Conservation (phyloP, 2,329 filamentous ascomycete genomes). For the Diplocarpon rosae region DNA sequence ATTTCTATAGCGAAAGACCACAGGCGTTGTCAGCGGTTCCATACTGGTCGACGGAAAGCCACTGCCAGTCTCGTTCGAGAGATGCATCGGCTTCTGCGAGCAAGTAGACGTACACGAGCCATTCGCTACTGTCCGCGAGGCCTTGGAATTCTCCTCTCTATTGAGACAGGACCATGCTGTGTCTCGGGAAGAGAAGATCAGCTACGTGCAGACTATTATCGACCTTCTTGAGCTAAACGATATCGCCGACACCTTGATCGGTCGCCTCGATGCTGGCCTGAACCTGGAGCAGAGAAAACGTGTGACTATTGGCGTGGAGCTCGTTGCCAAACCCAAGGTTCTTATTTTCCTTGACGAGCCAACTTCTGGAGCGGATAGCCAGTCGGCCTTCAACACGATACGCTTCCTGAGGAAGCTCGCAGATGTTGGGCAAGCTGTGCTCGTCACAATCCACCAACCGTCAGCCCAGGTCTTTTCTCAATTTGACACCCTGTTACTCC, state of each 20-base stretch:
- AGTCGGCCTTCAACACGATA: slow-evolving; percentile 53
- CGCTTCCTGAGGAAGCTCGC: slow-evolving; percentile 52
- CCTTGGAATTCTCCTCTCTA: slow-evolving; percentile 73
- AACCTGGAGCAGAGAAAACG: slow-evolving; percentile 53
- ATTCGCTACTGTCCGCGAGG: slow-evolving; percentile 74
- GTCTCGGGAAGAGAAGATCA: slow-evolving; percentile 67
- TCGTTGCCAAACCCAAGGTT: slow-evolving; percentile 45
- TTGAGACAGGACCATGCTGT: slow-evolving; percentile 72
- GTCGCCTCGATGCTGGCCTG: slow-evolving; percentile 48
- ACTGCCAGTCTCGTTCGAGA: slow-evolving; percentile 73
- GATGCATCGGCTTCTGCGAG: slow-evolving; percentile 65
- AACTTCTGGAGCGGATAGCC: slow-evolving; percentile 49
- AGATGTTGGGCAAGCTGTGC: slow-evolving; percentile 39
- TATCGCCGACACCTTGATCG: slow-evolving; percentile 55
- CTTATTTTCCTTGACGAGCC: slow-evolving; percentile 54
- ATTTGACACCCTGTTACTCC: slow-evolving; percentile 52
- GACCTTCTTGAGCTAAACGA: slow-evolving; percentile 54
- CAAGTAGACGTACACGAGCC: slow-evolving; percentile 84
- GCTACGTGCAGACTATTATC: slow-evolving; percentile 71
- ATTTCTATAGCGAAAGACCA: slow-evolving; percentile 48
- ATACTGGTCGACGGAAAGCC: slow-evolving; percentile 58
- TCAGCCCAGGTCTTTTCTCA: slow-evolving; percentile 41
- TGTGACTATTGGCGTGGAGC: slow-evolving; percentile 49
- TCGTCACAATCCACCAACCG: slow-evolving; percentile 46
- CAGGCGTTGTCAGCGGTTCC: slow-evolving; percentile 78